Conservation (phyloP, 108 stramenopile species). For the Cylindrotheca closterium region DNA sequence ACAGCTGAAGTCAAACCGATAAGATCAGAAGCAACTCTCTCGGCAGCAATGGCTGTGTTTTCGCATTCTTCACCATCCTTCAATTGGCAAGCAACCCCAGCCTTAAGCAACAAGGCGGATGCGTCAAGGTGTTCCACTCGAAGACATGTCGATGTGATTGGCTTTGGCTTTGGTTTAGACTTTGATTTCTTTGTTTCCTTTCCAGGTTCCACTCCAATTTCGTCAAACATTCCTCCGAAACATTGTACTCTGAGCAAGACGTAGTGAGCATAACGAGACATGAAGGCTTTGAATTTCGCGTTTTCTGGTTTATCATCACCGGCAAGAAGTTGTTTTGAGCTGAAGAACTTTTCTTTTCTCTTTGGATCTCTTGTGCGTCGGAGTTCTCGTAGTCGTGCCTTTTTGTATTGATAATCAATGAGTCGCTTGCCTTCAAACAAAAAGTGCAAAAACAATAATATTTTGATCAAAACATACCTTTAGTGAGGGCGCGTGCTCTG, state of each 20-base stretch:
- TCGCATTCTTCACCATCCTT: conserved; percentile 87
- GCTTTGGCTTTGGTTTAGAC: conserved; percentile 46
- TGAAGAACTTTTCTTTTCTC: conserved; percentile 84
- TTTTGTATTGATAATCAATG: neutral
- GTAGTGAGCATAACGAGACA: conserved; percentile 89
- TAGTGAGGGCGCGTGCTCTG: conserved; percentile 80
- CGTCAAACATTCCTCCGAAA: conserved; percentile 85
- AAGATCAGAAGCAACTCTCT: conserved; percentile 85
- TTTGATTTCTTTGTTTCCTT: conserved; percentile 31
- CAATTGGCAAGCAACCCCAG: conserved; percentile 78
- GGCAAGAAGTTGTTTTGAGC: conserved; percentile 76
- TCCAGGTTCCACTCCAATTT: conserved; percentile 46
- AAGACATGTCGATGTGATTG: conserved; percentile 63
- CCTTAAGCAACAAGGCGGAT: conserved; percentile 79
- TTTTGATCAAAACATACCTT: conserved; percentile 53
- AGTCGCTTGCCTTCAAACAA: neutral
- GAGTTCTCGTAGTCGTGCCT: conserved; percentile 80
- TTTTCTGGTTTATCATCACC: conserved; percentile 67
- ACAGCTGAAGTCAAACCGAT: conserved; percentile 77
- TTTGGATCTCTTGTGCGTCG: conserved; percentile 87
- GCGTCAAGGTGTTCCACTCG: conserved; percentile 81
- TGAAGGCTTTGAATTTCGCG: conserved; percentile 67
- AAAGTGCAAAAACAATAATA: neutral
- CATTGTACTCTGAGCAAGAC: conserved; percentile 87
- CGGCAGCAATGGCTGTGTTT: conserved; percentile 84